phyloP scores from a whole-genome alignment of 139 green algal genomes.

The Tetradesmus lagerheimii region DNA sequence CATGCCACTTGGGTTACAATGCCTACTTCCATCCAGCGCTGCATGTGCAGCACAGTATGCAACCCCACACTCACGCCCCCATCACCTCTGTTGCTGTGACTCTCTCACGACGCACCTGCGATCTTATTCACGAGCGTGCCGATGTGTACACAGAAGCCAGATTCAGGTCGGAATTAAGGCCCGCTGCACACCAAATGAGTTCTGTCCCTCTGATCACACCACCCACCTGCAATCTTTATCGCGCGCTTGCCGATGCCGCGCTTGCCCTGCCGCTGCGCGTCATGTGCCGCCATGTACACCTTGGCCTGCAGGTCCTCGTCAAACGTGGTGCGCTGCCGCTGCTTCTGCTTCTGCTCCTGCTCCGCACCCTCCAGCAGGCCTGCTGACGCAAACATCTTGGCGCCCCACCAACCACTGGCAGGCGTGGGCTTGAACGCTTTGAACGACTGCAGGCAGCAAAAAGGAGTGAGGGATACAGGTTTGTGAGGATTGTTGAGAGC shows the following conservation, averaged over 20 bases:
- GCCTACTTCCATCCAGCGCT: no score
- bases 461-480: neutral
- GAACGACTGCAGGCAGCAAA: neutral
- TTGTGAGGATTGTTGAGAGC: neutral
- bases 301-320: slow-evolving; percentile 75
- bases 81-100: no score
- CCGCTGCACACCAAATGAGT: neutral
- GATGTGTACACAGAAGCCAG: no score
- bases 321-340: slow-evolving; percentile 62
- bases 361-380: slow-evolving; percentile 73
- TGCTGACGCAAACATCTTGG: slow-evolving; percentile 70
- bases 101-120: slow-evolving; percentile 47
- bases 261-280: slow-evolving; percentile 58
- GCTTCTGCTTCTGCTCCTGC: slow-evolving; percentile 49
- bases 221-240: slow-evolving; percentile 64
- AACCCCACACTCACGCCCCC: no score
- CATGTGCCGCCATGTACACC: slow-evolving; percentile 66
- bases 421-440: slow-evolving; percentile 62
- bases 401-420: slow-evolving; percentile 82
- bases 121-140: slow-evolving; percentile 62
- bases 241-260: slow-evolving; percentile 59
- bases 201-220: neutral
- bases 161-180: no score
- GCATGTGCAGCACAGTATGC: neutral
- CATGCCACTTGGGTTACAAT: no score